Conservation (phyloP, 2,329 filamentous ascomycete genomes). For the Penicillium sp. region DNA sequence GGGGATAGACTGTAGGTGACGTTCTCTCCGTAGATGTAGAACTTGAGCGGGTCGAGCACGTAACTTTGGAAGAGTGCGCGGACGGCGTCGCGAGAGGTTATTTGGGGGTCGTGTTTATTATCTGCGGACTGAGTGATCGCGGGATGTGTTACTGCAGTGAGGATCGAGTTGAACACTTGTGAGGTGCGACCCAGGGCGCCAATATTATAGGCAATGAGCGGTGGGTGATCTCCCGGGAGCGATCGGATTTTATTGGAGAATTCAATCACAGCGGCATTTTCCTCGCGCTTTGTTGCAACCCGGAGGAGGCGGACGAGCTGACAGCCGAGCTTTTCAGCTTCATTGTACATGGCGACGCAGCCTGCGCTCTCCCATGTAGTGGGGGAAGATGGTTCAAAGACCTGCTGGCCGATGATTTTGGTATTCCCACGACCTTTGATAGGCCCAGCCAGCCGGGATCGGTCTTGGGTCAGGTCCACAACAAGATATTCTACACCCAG, state of each 20-base stretch:
- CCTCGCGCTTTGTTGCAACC: constrained; percentile 35
- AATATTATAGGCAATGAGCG: constrained; percentile 43
- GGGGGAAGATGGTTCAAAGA: constrained; percentile 29
- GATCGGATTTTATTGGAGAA: constrained; percentile 38
- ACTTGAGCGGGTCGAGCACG: constrained; percentile 42
- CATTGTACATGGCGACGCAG: constrained; percentile 34
- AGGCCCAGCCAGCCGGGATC: constrained; percentile 25
- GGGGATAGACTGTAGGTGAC: constrained; percentile 45
- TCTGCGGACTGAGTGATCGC: constrained; percentile 29
- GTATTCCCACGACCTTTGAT: constrained; percentile 39
- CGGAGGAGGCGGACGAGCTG: constrained; percentile 42
- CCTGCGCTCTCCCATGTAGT: constrained; percentile 37
- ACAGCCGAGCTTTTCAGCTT: constrained; percentile 38
- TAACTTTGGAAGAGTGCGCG: constrained; percentile 43
- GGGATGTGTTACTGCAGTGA: constrained; percentile 44
- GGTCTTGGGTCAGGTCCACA: constrained; percentile 36
- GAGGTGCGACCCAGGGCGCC: constrained; percentile 43
- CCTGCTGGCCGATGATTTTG: constrained; percentile 42
- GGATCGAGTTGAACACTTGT: constrained; percentile 43
- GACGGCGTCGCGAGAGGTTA: constrained; percentile 40
- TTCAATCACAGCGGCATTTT: constrained; percentile 38
- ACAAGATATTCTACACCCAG: constrained; percentile 43
- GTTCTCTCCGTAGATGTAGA: constrained; percentile 43
- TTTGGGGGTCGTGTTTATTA: constrained; percentile 32
- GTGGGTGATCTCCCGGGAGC: constrained; percentile 30